A percentile compares a stretch with the other conserved stretches of the same genome.
These are phyloP conservation scores for Hyparrhenia diplandra DNA, from an alignment of 176 grass and related monocot genomes.

Conservation along the genomic window DNA sequence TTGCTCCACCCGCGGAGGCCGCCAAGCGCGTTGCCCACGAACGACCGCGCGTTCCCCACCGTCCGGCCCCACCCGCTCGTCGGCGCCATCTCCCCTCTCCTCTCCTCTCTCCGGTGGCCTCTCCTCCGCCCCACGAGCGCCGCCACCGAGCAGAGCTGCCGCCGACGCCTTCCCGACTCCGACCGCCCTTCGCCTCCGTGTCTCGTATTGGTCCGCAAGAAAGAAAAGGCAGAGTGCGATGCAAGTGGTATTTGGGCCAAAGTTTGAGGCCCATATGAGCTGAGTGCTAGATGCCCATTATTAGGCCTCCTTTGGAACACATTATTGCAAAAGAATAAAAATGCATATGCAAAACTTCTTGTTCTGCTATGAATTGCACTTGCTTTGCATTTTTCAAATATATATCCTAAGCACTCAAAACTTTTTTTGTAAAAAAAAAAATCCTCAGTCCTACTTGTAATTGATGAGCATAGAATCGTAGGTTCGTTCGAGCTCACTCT, in stretches of 20 bases:
- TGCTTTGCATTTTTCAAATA: no score
- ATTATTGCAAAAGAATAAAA: background rate
- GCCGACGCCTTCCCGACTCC: background rate
- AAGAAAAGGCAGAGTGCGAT: background rate
- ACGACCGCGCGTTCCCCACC: conserved; percentile 70
- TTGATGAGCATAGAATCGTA: no score
- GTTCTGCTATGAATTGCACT: no score
- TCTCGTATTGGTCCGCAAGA: conserved; percentile 40
- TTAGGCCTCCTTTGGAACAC: background rate
- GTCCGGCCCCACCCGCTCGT: conserved; percentile 41
- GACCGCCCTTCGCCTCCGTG: conserved; percentile 16
- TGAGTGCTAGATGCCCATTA: background rate
- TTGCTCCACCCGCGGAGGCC: conserved; percentile 84
- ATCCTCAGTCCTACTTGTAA: no score
- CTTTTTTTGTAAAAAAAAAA: no score
- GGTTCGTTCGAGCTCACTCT: no score
- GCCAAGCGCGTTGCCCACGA: conserved; percentile 84
- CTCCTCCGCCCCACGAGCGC: background rate
- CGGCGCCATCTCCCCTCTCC: conserved; percentile 28
- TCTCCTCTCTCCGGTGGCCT: background rate
- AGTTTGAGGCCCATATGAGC: background rate
- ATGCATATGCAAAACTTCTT: no score
- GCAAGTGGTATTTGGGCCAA: background rate
- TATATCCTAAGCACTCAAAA: no score
- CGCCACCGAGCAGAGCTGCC: background rate